Base-by-base conservation (phyloP, 1,284 basidiomycete genomes). In the Mycosarcoma mackinlayi region DNA sequence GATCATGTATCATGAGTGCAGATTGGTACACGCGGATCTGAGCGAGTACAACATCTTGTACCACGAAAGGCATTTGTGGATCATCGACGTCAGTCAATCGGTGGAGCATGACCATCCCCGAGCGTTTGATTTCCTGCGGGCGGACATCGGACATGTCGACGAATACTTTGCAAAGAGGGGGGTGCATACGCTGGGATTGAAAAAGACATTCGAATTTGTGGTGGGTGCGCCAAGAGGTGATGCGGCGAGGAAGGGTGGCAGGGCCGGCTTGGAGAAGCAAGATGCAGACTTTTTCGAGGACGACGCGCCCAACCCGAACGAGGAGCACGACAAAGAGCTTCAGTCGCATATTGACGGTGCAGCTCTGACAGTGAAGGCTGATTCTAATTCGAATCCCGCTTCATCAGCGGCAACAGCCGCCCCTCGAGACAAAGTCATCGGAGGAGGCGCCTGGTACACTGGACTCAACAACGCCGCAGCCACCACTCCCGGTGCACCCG, bases 51-150 rank as follows among this genome's bases (percentile, higher is more conserved):
- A 99, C 82, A 90, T 99, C 70, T 87, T 99, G 88, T 86, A 86
- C 61, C 87, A 88, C 77, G 70, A 85, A 13, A 77, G 73, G 1
- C 92, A 94, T 79, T 87, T 97, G 14, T 94, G 88, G 85, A 91
- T 98, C 79, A 98, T 99, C 84, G 96, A 99, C 83, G 96, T 99
- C 62, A 96, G 93, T 3, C 96, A 99, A 84, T 94, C 92, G 53
- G 95, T 99, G 38, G 96, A 99, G 80, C 94, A 98, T 79, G 95
- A 98, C 83, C 96, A 99, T 79, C 95, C 95, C 0, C 87, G 90
- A 34, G 93, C 80, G 8, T 81, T 76, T 49, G 95, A 99, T 83
- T 99, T 99, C 84, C 86, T 99, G 42, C 90, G 95, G 27, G 89
- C 88, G 37, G 96, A 99, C 83, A 87, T 99, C 47, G 89, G 89